These are phyloP conservation scores for Litchi chinensis DNA, from an alignment of 345 rosid genomes.

Conservation along the genomic window DNA sequence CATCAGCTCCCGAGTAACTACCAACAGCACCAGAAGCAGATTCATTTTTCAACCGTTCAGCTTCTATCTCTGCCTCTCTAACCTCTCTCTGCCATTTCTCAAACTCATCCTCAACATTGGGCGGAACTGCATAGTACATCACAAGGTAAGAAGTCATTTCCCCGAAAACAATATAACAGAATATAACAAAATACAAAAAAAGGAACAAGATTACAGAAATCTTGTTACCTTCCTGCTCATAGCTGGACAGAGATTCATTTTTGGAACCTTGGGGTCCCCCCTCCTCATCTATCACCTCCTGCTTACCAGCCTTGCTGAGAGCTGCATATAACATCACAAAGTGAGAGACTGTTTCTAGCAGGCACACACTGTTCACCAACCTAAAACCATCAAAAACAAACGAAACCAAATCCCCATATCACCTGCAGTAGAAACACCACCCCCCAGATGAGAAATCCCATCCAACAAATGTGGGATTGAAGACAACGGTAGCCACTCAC, in stretches of 20 bases:
- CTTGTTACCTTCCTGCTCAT: constrained; percentile 25
- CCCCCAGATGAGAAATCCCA: constrained; percentile 43
- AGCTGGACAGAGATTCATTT: constrained; percentile 26
- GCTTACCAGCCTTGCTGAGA: constrained; percentile 11
- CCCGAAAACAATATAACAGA: neutral
- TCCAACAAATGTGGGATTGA: constrained; percentile 62
- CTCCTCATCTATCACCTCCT: constrained; percentile 11
- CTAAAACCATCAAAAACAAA: neutral
- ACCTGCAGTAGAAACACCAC: constrained; percentile 44
- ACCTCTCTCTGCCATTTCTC: constrained; percentile 92
- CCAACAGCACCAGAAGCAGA: constrained; percentile 38
- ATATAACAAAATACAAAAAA: neutral
- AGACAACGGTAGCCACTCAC: constrained; percentile 81
- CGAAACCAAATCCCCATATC: constrained; percentile 13
- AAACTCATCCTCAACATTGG: constrained; percentile 65
- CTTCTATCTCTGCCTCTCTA: constrained; percentile 67
- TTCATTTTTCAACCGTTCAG: constrained; percentile 51
- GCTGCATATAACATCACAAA: constrained; percentile 24
- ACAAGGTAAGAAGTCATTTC: constrained; percentile 29
- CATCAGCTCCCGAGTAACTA: constrained; percentile 36
- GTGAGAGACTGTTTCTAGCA: constrained; percentile 14
- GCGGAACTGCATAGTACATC: constrained; percentile 47
- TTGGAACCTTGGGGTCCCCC: constrained; percentile 21
- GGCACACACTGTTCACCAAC: neutral
- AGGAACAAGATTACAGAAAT: neutral